phyloP scores from a whole-genome alignment of 2,329 filamentous ascomycete genomes.

The Alternaria atra region DNA sequence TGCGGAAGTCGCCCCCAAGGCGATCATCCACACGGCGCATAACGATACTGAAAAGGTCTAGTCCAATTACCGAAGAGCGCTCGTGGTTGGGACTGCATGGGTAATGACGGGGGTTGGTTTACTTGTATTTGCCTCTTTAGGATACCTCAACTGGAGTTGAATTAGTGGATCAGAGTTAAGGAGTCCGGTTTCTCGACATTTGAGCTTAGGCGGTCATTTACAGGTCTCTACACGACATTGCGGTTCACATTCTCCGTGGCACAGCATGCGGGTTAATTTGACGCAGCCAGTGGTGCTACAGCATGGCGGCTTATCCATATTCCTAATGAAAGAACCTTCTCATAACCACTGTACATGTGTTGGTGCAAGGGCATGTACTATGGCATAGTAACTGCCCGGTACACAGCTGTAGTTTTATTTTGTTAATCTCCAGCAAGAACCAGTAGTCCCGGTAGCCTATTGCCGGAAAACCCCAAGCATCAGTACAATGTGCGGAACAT shows the following conservation, averaged over 20 bases:
- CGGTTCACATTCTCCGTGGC: slow-evolving; percentile 21
- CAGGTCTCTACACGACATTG: slow-evolving; percentile 34
- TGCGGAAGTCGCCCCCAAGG: slow-evolving; percentile 67
- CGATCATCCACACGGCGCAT: slow-evolving; percentile 21
- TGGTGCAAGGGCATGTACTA: slow-evolving; percentile 7
- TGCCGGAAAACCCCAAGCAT: not conserved
- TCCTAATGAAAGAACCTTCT: not conserved
- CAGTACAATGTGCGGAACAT: not conserved
- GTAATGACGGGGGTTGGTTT: slow-evolving; percentile 20
- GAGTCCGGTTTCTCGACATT: slow-evolving; percentile 24
- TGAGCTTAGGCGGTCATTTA: slow-evolving; percentile 19
- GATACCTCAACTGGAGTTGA: slow-evolving; percentile 30
- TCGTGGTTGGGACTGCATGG: slow-evolving; percentile 15
- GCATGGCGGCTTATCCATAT: not conserved
- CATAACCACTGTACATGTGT: not conserved
- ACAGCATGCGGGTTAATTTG: slow-evolving; percentile 10
- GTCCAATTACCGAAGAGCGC: slow-evolving; percentile 9
- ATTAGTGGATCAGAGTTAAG: slow-evolving; percentile 30
- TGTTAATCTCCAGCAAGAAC: not conserved
- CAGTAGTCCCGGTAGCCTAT: not conserved
- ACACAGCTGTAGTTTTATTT: slow-evolving; percentile 15
- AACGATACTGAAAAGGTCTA: slow-evolving; percentile 43
- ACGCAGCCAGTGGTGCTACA: not conserved
- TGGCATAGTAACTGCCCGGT: slow-evolving; percentile 12
- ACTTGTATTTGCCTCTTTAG: slow-evolving; percentile 22